Conservation (phyloP, 2,329 filamentous ascomycete species). For the Fusarium ramigenum region DNA sequence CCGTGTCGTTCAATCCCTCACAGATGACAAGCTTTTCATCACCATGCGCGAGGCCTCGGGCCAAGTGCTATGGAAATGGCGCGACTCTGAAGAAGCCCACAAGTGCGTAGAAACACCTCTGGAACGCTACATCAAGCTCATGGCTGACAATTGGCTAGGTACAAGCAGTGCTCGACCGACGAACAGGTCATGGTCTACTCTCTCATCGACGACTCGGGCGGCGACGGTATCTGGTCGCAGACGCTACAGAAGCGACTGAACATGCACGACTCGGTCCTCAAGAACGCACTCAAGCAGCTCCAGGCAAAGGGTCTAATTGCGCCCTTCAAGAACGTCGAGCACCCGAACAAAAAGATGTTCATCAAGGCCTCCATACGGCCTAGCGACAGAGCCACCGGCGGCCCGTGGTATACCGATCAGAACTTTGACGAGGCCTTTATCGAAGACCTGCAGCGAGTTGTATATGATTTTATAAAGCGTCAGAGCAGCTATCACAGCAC, state of each 20-base stretch:
- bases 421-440: constrained; percentile 92
- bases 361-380: constrained; percentile 88
- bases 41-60: constrained; percentile 54
- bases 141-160: constrained; percentile 52
- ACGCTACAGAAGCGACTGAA: constrained; percentile 82
- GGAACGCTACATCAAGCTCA: not conserved
- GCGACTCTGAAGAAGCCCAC: constrained; percentile 67
- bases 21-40: constrained; percentile 68
- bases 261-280: constrained; percentile 84
- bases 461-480: constrained; percentile 77
- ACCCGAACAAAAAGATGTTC: constrained; percentile 93
- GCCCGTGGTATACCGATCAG: constrained; percentile 93
- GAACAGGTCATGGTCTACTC: constrained; percentile 88
- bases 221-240: constrained; percentile 90
- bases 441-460: constrained; percentile 74
- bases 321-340: constrained; percentile 90
- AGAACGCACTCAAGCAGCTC: constrained; percentile 83
- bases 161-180: constrained; percentile 69
- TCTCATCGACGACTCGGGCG: constrained; percentile 85
- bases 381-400: constrained; percentile 89
- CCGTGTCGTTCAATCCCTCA: constrained; percentile 65
- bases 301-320: constrained; percentile 85
- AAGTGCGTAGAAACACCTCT: constrained; percentile 57
- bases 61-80: constrained; percentile 63
- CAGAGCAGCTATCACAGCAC: constrained; percentile 73